Base-by-base conservation (phyloP, 306 rosid genomes). In the Boehmeria nivea region DNA sequence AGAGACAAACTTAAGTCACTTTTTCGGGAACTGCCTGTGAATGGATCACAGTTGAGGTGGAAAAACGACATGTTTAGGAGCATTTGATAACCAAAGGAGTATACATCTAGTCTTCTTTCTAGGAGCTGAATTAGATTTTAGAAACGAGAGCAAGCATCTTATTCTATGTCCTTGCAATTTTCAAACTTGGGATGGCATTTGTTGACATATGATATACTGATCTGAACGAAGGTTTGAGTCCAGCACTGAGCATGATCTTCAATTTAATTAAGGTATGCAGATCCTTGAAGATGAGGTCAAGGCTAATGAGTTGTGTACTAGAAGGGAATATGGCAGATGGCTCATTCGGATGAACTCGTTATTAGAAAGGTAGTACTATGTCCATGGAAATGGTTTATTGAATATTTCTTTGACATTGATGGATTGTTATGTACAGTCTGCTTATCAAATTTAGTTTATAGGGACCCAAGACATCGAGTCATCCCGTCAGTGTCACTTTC, bases 281-380 rank as follows among this genome's bases (percentile, higher is more conserved):
- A 83, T 87, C 68, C 72, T 87, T 73, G 95, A 87, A 58, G 85
- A 84, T 43, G 82, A 84, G 19, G 87, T 72, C 40, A 78, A 80
- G 70, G 89, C 83, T 51, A 69, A 70, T 68, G 95, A 86, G 20
- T 68, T 90, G 85, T 90, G 98, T 63, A 84, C 94, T 50, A 68
- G 95, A 82, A 76, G 98, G 76, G 94, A 86, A 66, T 90, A 78
- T 80, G 90, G 88, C 7, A 82, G 90, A 78, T 86, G 98, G 98
- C 80, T 86, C 34, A 76, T 86, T 82, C 79, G 45, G 54, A 52
- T 76, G 69, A 81, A 76, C 75, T 73, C 82, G 1, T 64, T 71
- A 54, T 57, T 86, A 55, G 98, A 90, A 76, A 87, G 95, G 98
- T 90, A 71, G 59, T 56, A 52, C 20, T 57, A 54, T 45, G 57